Conservation (phyloP, 108 stramenopile genomes). For the Nannochloropsis gaditana region DNA sequence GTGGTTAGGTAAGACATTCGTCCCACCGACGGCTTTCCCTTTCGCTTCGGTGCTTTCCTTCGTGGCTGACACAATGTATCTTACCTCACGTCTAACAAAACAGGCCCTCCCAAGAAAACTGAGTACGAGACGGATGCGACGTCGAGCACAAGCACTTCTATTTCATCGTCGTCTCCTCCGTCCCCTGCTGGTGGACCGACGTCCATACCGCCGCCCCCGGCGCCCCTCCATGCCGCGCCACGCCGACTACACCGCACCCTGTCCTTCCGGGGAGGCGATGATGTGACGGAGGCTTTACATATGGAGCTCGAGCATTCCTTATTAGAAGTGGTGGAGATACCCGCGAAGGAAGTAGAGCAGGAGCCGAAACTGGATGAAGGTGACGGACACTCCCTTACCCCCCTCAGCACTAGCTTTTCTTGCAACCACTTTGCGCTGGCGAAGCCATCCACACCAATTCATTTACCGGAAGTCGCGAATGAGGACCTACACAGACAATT, state of each 20-base stretch:
- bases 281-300: neutral
- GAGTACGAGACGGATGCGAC: no score
- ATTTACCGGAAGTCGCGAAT: neutral
- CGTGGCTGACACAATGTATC: no score
- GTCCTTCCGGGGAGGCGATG: neutral
- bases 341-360: neutral
- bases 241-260: neutral
- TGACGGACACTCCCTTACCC: neutral
- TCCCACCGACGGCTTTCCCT: no score
- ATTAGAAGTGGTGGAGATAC: neutral
- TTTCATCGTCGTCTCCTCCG: neutral
- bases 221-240: neutral
- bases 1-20: no score
- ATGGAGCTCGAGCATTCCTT: neutral
- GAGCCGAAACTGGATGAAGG: neutral
- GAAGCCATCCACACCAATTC: neutral
- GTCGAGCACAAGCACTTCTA: neutral
- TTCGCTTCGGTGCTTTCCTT: no score
- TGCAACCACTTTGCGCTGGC: neutral
- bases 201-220: neutral
- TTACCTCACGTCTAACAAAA: no score
- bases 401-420: neutral
- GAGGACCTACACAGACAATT: neutral
- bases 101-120: no score
- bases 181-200: neutral